A percentile compares a stretch with the other conserved stretches of the same genome.
These are phyloP conservation scores for Luzula sylvatica DNA, from an alignment of 176 grass and related monocot genomes.

Conservation along the genomic window DNA sequence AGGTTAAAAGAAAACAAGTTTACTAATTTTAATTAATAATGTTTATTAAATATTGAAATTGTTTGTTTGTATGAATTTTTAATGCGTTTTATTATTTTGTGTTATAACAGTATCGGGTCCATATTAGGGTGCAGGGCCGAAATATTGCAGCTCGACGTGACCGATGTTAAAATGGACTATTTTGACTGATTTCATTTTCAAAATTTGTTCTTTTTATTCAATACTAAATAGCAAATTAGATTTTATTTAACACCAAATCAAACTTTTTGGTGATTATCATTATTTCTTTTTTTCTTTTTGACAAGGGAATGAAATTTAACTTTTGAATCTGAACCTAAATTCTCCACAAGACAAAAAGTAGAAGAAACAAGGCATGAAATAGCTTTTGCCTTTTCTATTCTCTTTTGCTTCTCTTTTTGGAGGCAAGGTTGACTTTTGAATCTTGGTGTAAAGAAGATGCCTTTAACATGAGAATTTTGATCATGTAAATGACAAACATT, in stretches of 20 bases:
- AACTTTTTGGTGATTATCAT: too few species aligned
- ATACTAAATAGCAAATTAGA: too few species aligned
- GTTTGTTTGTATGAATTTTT: constrained; percentile 11
- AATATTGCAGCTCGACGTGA: constrained; percentile 85
- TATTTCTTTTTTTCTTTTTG: too few species aligned
- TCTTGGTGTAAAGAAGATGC: too few species aligned
- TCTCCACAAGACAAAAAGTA: neutral
- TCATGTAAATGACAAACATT: too few species aligned
- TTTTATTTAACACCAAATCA: too few species aligned
- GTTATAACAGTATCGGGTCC: constrained; percentile 47
- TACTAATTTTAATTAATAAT: neutral
- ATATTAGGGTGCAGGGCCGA: constrained; percentile 71
- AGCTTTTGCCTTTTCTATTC: neutral
- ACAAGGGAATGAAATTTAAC: too few species aligned
- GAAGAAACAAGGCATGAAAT: constrained; percentile 4
- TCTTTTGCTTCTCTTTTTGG: constrained; percentile 1
- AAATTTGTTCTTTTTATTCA: too few species aligned
- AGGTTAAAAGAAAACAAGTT: constrained; percentile 29
- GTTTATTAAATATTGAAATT: neutral
- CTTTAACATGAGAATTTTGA: too few species aligned
- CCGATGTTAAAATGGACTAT: constrained; percentile 82
- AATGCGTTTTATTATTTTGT: constrained; percentile 10
- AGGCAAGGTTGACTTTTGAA: constrained; percentile 8
- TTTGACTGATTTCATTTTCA: constrained; percentile 20
- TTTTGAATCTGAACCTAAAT: neutral